Conservation (phyloP, 441 rosid species). For the California macrophylla region DNA sequence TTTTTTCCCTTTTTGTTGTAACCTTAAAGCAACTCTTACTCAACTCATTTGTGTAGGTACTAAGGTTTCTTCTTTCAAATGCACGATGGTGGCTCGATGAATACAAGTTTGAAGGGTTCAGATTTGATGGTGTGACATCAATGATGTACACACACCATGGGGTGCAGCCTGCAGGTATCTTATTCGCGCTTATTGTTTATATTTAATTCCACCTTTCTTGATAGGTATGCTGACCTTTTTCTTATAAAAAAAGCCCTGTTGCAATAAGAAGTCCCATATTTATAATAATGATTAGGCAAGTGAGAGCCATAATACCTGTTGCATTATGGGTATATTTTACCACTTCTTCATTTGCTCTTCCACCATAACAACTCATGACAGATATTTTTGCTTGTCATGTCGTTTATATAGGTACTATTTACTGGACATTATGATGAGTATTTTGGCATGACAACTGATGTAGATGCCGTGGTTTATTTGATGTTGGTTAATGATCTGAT, state of each 20-base stretch:
- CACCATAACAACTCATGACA: background rate
- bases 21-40: background rate
- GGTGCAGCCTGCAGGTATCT: conserved; percentile 64
- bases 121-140: conserved; percentile 98
- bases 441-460: conserved; percentile 85
- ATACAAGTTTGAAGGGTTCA: conserved; percentile 89
- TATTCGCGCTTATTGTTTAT: conserved; percentile 5
- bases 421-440: conserved; percentile 86
- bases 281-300: background rate
- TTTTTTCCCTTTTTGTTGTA: conserved; percentile 1
- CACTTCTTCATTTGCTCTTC: background rate
- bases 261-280: background rate
- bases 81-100: conserved; percentile 99
- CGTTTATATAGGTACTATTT: conserved; percentile 51
- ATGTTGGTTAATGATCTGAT: conserved; percentile 93
- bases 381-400: conserved; percentile 15
- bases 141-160: conserved; percentile 99
- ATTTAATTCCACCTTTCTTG: conserved; percentile 2
- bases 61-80: conserved; percentile 84
- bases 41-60: conserved; percentile 45
- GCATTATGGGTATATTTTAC: background rate
- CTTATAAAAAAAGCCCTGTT: background rate
- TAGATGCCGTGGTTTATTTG: conserved; percentile 81
- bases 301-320: background rate
- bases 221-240: background rate